Conservation (phyloP, 2,329 filamentous ascomycete genomes). For the Akanthomyces lecanii region DNA sequence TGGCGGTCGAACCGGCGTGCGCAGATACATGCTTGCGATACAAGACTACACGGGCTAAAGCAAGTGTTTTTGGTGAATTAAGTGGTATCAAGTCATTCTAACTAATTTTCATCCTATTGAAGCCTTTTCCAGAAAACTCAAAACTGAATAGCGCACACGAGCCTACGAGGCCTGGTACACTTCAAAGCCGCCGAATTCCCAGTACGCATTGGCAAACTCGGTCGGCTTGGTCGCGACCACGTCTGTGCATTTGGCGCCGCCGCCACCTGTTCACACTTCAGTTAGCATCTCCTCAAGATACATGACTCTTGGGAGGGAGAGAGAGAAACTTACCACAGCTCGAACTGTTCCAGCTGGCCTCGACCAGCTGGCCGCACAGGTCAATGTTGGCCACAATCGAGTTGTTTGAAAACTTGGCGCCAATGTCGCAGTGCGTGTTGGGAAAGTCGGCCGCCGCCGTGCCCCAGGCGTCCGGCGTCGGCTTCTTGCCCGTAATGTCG, state of each 20-base stretch:
- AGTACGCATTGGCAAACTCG: slow-evolving; percentile 57
- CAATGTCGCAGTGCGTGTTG: slow-evolving; percentile 56
- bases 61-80: not conserved
- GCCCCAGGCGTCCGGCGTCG: slow-evolving; percentile 61
- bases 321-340: slow-evolving; percentile 37
- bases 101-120: not conserved
- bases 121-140: not conserved
- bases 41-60: no score
- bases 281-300: slow-evolving; percentile 21
- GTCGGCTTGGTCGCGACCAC: slow-evolving; percentile 54
- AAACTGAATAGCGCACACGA: no score
- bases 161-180: slow-evolving; percentile 43
- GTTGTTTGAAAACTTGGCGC: slow-evolving; percentile 58
- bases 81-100: not conserved
- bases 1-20: no score
- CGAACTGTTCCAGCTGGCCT: slow-evolving; percentile 42
- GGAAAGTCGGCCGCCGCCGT: slow-evolving; percentile 62
- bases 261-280: slow-evolving; percentile 37
- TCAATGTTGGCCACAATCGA: slow-evolving; percentile 65
- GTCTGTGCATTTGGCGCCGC: slow-evolving; percentile 51
- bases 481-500: slow-evolving; percentile 48
- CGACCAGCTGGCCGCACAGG: slow-evolving; percentile 56
- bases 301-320: no score
- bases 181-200: slow-evolving; percentile 59
- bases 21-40: no score